Conservation (phyloP, 805 yeast genomes). For the Wickerhamomyces ciferrii region DNA sequence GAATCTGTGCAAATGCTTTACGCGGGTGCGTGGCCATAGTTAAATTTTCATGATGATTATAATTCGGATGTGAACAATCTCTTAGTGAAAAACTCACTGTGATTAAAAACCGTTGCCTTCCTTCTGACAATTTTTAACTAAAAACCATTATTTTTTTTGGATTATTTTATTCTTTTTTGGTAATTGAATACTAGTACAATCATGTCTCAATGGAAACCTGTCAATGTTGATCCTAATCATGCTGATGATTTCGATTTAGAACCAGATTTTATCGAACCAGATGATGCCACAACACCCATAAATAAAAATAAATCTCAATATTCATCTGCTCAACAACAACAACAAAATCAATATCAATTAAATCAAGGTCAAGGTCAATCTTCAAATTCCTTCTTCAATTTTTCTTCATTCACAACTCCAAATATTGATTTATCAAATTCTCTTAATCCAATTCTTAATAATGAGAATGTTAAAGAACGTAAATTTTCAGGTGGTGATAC, state of each 20-base stretch:
- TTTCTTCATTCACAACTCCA: constrained; percentile 22
- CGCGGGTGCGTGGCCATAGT: background rate
- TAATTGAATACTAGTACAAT: constrained; percentile 1
- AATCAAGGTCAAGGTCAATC: background rate
- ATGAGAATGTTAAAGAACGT: constrained; percentile 22
- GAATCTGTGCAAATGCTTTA: constrained; percentile 5
- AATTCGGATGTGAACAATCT: constrained; percentile 26
- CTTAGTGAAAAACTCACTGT: constrained; percentile 21
- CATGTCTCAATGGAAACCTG: constrained; percentile 24
- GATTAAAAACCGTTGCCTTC: constrained; percentile 26
- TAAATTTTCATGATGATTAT: constrained; percentile 19
- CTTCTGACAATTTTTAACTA: constrained; percentile 18
- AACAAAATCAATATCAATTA: background rate
- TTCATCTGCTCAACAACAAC: constrained; percentile 2
- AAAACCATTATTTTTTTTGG: constrained; percentile 4
- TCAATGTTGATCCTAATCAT: constrained; percentile 19
- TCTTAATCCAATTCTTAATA: constrained; percentile 24
- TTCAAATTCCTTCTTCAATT: constrained; percentile 19
- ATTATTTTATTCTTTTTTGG: background rate
- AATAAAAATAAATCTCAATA: background rate
- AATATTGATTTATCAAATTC: constrained; percentile 25
- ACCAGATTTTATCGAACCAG: constrained; percentile 23
- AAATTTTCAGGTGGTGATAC: constrained; percentile 61
- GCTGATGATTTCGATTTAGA: constrained; percentile 23
- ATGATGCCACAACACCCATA: constrained; percentile 8